Evolutionary conservation across 306 rosid species (phyloP).

Genomic region (Cercis canadensis): DNA sequence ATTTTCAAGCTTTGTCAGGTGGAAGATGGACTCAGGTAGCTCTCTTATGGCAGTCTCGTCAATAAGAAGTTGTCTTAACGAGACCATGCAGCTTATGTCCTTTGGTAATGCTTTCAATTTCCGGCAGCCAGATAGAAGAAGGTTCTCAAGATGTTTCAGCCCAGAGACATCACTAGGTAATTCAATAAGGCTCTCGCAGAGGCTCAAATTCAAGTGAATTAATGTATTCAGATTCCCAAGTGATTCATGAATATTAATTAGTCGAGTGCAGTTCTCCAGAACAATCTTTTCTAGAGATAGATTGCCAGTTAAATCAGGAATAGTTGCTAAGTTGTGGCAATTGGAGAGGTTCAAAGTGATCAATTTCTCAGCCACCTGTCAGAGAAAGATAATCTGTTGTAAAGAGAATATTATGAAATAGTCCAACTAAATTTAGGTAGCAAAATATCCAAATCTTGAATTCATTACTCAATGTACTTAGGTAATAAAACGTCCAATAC

Average conservation of each 20-base stretch:
- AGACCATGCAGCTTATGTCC: constrained; percentile 51
- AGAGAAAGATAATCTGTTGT: not conserved
- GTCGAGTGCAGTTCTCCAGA: constrained; percentile 39
- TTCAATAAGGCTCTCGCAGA: constrained; percentile 39
- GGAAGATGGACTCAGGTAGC: constrained; percentile 55
- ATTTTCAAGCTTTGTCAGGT: constrained; percentile 50
- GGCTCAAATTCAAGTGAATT: constrained; percentile 48
- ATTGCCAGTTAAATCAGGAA: constrained; percentile 56
- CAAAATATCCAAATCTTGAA: not conserved
- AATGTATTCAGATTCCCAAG: constrained; percentile 44
- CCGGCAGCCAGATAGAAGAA: constrained; percentile 48
- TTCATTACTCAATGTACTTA: too few relatives aligned
- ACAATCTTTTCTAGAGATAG: constrained; percentile 45
- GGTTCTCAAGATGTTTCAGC: constrained; percentile 50
- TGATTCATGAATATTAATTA: constrained; percentile 52
- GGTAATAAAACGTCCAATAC: not conserved
- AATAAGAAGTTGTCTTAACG: constrained; percentile 51
- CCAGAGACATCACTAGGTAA: constrained; percentile 60
- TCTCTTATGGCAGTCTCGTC: constrained; percentile 48
- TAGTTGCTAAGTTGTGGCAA: constrained; percentile 41
- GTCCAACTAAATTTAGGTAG: not conserved
- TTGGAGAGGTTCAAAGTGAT: constrained; percentile 48
- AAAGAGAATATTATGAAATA: not conserved
- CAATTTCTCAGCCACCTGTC: constrained; percentile 52
- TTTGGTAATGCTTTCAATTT: constrained; percentile 51